Percentiles rank a stretch among this genome's conserved stretches.
phyloP scores from a whole-genome alignment of 768 basidiomycete genomes.

The Leccinum uliginosum region DNA sequence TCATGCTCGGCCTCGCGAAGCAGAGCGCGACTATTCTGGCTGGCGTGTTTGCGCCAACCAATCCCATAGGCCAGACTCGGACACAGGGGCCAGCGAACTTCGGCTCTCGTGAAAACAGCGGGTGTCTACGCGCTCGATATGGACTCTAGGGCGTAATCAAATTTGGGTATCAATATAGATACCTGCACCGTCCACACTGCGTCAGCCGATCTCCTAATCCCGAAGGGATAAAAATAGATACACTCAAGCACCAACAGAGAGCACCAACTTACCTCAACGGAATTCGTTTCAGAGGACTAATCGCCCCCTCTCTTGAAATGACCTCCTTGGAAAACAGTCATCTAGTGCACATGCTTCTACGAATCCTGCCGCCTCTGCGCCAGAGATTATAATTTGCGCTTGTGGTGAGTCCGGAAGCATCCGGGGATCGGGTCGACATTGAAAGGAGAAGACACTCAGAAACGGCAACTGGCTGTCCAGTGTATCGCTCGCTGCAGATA shows the following conservation, averaged over 20 bases:
- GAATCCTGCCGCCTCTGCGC: constrained; percentile 34
- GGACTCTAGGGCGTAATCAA: constrained; percentile 14
- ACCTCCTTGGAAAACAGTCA: constrained; percentile 26
- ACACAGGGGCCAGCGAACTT: background rate
- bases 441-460: constrained; percentile 1
- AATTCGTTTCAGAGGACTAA: constrained; percentile 31
- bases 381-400: background rate
- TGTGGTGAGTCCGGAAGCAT: constrained; percentile 18
- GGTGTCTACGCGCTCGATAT: background rate
- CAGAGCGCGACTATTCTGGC: background rate
- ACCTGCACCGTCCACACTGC: constrained; percentile 19
- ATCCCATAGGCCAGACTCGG: background rate
- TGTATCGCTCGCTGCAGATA: background rate
- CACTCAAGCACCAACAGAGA: background rate
- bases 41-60: background rate
- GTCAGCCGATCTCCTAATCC: constrained; percentile 21
- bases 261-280: constrained; percentile 27
- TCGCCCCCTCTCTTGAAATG: constrained; percentile 31
- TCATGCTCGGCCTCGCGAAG: background rate
- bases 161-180: constrained; percentile 17
- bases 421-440: constrained; percentile 22
- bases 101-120: background rate
- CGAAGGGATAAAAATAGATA: constrained; percentile 24
- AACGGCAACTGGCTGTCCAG: background rate
- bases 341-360: constrained; percentile 36